Evolutionary conservation across 225 moss, liverwort and hornwort species (phyloP).

Genomic region (Polytrichum commune): DNA sequence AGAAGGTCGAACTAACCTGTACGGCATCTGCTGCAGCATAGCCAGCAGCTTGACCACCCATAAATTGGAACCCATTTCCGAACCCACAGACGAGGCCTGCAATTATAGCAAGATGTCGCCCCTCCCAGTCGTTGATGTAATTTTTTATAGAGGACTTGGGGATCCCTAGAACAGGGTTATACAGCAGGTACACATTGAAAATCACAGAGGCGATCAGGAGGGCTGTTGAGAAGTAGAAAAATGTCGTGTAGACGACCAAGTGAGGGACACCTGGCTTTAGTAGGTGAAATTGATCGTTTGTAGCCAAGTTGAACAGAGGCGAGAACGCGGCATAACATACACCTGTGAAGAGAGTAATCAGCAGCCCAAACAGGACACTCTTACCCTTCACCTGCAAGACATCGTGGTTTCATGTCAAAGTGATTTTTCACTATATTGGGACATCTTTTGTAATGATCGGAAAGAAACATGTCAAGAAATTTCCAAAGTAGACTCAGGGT

Average conservation of each 20-base stretch:
- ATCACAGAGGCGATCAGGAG: slow-evolving; percentile 58
- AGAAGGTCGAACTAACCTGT: slow-evolving; percentile 42
- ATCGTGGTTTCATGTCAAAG: no score
- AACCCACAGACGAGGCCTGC: slow-evolving; percentile 79
- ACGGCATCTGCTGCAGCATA: slow-evolving; percentile 98
- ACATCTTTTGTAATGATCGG: not conserved
- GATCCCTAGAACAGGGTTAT: slow-evolving; percentile 64
- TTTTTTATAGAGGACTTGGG: slow-evolving; percentile 58
- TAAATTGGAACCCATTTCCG: slow-evolving; percentile 95
- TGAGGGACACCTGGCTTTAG: slow-evolving; percentile 71
- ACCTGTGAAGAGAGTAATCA: slow-evolving; percentile 74
- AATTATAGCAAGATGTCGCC: slow-evolving; percentile 59
- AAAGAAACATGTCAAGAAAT: not conserved
- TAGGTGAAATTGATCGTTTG: slow-evolving; percentile 79
- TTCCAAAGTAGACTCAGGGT: no score
- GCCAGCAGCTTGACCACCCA: slow-evolving; percentile 98
- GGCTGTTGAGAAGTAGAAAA: slow-evolving; percentile 90
- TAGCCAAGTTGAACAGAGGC: slow-evolving; percentile 91
- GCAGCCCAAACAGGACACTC: slow-evolving; percentile 64
- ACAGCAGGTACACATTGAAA: slow-evolving; percentile 70
- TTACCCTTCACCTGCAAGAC: slow-evolving; percentile 42
- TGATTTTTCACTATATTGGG: not conserved
- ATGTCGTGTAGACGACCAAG: slow-evolving; percentile 86
- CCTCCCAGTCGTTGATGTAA: slow-evolving; percentile 56
- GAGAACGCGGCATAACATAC: slow-evolving; percentile 83